These are phyloP conservation scores for Thermomucor indicae-seudaticae DNA, from an alignment of 371 early-diverging fungal species.

Conservation along the genomic window DNA sequence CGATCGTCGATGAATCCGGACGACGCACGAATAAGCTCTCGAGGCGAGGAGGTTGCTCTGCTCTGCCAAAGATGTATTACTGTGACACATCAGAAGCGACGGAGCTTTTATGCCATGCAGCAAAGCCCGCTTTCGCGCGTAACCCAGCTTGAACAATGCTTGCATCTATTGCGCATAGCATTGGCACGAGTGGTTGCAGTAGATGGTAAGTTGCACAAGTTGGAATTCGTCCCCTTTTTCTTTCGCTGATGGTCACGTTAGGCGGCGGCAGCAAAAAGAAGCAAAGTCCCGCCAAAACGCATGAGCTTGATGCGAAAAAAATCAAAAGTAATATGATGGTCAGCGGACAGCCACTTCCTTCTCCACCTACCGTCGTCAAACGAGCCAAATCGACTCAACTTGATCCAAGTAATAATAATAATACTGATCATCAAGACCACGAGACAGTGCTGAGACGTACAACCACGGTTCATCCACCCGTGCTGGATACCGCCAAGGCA, in stretches of 20 bases:
- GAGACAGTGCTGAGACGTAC: no score
- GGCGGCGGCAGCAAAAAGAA: conserved; percentile 2
- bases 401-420: not conserved
- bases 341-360: conserved; percentile 7
- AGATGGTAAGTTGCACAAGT: not conserved
- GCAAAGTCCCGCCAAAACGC: no score
- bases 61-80: conserved; percentile 36
- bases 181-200: conserved; percentile 52
- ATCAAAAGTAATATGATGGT: conserved; percentile 4
- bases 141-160: conserved; percentile 81
- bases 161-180: conserved; percentile 75
- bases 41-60: no score
- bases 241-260: no score
- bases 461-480: no score
- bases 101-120: conserved; percentile 45
- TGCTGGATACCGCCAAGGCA: no score
- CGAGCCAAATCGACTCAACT: conserved; percentile 3
- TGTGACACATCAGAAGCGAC: no score
- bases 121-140: conserved; percentile 46
- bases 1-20: conserved; percentile 35
- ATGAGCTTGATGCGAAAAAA: no score
- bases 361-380: conserved; percentile 7
- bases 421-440: not conserved
- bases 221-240: no score
- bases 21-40: conserved; percentile 45